Conservation (phyloP, 1,139 yeast species). For the Cylindricascospora bacillispora region DNA sequence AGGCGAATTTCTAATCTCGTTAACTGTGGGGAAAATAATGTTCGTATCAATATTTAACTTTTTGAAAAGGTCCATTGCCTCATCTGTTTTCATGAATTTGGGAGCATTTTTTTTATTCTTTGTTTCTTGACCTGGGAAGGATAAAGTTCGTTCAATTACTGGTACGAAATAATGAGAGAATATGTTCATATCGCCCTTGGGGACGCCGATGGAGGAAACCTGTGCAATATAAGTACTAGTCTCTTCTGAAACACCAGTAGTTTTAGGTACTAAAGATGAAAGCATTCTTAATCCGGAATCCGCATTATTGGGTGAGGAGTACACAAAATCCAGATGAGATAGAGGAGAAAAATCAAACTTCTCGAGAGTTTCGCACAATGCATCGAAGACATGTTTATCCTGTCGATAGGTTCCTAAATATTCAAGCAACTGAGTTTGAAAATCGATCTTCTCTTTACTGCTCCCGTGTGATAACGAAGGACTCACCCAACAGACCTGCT, state of each 20-base stretch:
- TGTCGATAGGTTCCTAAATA: conserved; percentile 35
- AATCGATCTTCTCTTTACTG: conserved; percentile 9
- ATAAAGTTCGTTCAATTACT: conserved; percentile 22
- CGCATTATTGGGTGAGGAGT: conserved; percentile 38
- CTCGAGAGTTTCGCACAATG: conserved; percentile 25
- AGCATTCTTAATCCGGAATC: conserved; percentile 21
- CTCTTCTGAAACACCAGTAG: no score
- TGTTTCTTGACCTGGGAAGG: background rate
- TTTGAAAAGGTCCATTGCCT: conserved; percentile 7
- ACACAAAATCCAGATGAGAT: conserved; percentile 39
- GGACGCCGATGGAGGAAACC: conserved; percentile 48
- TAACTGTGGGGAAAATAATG: conserved; percentile 42
- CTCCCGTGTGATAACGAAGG: conserved; percentile 28
- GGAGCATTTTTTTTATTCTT: background rate
- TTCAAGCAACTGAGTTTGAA: conserved; percentile 31
- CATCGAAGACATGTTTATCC: conserved; percentile 20
- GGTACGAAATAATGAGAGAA: conserved; percentile 48
- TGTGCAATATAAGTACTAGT: conserved; percentile 37
- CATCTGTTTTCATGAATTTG: conserved; percentile 3
- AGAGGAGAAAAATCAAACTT: conserved; percentile 35
- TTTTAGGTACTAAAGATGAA: background rate
- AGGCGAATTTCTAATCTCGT: conserved; percentile 35
- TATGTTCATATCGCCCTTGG: conserved; percentile 33
- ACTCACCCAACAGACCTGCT: conserved; percentile 56
- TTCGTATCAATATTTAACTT: conserved; percentile 28